Evolutionary conservation across 2,329 filamentous ascomycete genomes (phyloP).

Genomic region (Claviceps sp.): DNA sequence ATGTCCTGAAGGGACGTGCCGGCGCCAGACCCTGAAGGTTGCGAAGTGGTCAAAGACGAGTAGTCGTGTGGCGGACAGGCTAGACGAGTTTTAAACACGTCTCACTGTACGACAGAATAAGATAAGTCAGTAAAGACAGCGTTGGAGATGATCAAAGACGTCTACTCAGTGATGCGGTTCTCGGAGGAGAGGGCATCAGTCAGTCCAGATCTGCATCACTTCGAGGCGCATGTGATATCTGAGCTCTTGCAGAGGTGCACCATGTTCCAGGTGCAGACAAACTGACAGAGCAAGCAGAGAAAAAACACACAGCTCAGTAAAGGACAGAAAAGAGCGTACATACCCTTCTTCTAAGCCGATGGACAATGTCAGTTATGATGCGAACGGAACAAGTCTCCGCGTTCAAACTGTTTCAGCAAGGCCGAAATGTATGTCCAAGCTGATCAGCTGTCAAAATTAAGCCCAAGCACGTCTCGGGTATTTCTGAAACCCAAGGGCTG

Average conservation of each 20-base stretch:
- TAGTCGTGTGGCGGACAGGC: neutral
- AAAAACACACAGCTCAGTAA: neutral
- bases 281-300: neutral
- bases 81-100: neutral
- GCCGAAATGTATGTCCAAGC: neutral
- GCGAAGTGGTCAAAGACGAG: conserved; percentile 1
- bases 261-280: neutral
- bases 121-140: neutral
- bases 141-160: neutral
- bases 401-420: neutral
- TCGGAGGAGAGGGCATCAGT: neutral
- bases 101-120: neutral
- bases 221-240: neutral
- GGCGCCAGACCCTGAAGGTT: conserved; percentile 4
- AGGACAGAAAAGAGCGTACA: neutral
- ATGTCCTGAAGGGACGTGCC: conserved; percentile 5
- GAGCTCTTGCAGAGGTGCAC: neutral
- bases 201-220: neutral
- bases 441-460: neutral
- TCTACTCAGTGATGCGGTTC: neutral
- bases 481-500: neutral
- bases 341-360: neutral
- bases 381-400: neutral
- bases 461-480: neutral
- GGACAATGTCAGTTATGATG: neutral